Conservation (phyloP, 1,284 basidiomycete genomes). For the Pyrrhoderma lamaoense region DNA sequence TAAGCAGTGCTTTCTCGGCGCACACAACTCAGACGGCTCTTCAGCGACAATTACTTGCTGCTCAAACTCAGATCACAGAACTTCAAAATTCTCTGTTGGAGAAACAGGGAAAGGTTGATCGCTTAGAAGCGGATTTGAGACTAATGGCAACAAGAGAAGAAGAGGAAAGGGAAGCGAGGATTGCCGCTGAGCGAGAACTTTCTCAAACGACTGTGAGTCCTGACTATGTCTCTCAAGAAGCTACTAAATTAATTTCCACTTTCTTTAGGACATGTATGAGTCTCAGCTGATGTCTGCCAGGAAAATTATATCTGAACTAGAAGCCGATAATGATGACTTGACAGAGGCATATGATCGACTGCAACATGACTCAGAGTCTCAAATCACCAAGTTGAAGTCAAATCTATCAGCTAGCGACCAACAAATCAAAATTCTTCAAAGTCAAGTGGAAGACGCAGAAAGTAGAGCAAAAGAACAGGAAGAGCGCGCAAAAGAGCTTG, state of each 20-base stretch:
- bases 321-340: slow-evolving; percentile 15
- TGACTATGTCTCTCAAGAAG: background rate
- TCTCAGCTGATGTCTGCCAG: slow-evolving; percentile 3
- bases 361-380: background rate
- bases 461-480: background rate
- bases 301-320: slow-evolving; percentile 7
- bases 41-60: slow-evolving; percentile 11
- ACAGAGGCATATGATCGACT: slow-evolving; percentile 11
- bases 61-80: slow-evolving; percentile 10
- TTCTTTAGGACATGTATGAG: slow-evolving; percentile 5
- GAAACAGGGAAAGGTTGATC: slow-evolving; percentile 6
- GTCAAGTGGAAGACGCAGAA: slow-evolving; percentile 7
- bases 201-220: slow-evolving; percentile 6
- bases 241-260: background rate
- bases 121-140: slow-evolving; percentile 15
- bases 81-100: slow-evolving; percentile 12
- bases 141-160: slow-evolving; percentile 13
- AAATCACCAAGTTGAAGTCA: slow-evolving; percentile 1
- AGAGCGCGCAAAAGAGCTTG: slow-evolving; percentile 8
- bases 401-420: slow-evolving; percentile 5
- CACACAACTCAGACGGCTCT: slow-evolving; percentile 12
- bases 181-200: slow-evolving; percentile 5
- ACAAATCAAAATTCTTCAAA: slow-evolving; percentile 2
- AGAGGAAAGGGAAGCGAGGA: slow-evolving; percentile 11
- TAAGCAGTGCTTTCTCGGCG: slow-evolving; percentile 11